Evolutionary conservation across 177 flowering plant genomes (phyloP), one percentile per base, ranked within the genome.

Genomic region (Telopea speciosissima): DNA sequence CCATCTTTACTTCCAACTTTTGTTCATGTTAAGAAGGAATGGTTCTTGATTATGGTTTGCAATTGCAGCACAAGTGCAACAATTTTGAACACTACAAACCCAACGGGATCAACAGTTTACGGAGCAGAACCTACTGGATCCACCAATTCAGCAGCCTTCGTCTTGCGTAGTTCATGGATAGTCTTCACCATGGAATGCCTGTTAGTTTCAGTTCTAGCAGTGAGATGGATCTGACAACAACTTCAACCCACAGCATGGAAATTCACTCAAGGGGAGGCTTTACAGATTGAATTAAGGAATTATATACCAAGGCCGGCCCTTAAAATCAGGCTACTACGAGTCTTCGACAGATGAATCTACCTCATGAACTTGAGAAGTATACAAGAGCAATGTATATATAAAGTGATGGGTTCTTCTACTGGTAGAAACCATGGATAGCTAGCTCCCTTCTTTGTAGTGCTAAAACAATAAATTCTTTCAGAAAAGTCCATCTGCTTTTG

Each of bases 31-130:
- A 58, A 58, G n/a, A 33, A 12, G 45, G 44, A 45, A 25, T 14
- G 24, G 5, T 52, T 31, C 56, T 25, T 62, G 3, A 40, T 9
- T 12, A 58, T 8, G 28, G 25, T 25, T 73, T 63, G 21, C 13
- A 24, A 26, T 74, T 84, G 74, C 90, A 92, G 40, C 40, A 36
- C 40, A 36, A 36, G 40, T 36, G 1, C 54, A 36, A 1, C 40
- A 16, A 19, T 12, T 49, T 49, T 16, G 19, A 49, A 49, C 54
- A 49, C 54, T 12, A 66, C 85, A 67, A 92, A 87, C 82, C 84
- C 90, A 56, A 82, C 79, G 63, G 91, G 89, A 17, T 7, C 61
- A 58, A 58, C 61, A 58, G 61, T 58, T 58, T 88, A 77, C 61
- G 94, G 96, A 56, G 79, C 88, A 23, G 61, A 58, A 58, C 61